Evolutionary conservation across 805 yeast species (phyloP).

Genomic region (Starmerella etchellsii): DNA sequence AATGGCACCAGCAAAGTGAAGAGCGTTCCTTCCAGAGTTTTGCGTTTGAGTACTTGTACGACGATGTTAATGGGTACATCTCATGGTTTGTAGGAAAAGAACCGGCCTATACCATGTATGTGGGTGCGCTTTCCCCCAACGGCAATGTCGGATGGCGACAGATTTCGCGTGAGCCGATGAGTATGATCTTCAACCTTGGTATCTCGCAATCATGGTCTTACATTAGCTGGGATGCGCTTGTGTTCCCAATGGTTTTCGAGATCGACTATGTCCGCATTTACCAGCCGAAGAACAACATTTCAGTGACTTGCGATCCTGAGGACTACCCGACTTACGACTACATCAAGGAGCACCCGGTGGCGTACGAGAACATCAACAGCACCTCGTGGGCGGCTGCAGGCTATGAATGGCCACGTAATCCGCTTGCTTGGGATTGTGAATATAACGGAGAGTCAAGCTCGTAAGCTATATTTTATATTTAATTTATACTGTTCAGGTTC

Average conservation of each 20-base stretch:
- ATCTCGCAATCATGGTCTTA: slow-evolving; percentile 86
- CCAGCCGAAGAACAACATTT: slow-evolving; percentile 56
- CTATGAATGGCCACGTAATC: slow-evolving; percentile 52
- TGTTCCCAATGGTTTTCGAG: slow-evolving; percentile 65
- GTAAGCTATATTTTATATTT: no score
- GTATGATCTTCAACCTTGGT: slow-evolving; percentile 77
- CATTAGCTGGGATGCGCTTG: slow-evolving; percentile 70
- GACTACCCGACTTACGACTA: slow-evolving; percentile 79
- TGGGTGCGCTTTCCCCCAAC: slow-evolving; percentile 71
- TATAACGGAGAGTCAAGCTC: no score
- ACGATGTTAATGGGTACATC: slow-evolving; percentile 48
- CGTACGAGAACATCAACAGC: slow-evolving; percentile 54
- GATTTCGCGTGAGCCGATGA: slow-evolving; percentile 85
- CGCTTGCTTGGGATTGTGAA: slow-evolving; percentile 38
- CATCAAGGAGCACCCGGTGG: slow-evolving; percentile 54
- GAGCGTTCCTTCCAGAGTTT: slow-evolving; percentile 48
- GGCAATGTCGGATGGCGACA: slow-evolving; percentile 81
- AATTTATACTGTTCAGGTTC: no score
- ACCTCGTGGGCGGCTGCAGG: slow-evolving; percentile 73
- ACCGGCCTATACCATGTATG: slow-evolving; percentile 61
- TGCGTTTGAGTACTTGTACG: slow-evolving; percentile 62
- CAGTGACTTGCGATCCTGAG: slow-evolving; percentile 72
- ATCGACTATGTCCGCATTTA: slow-evolving; percentile 85
- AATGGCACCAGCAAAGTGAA: slow-evolving; percentile 65
- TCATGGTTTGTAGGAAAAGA: slow-evolving; percentile 76